Evolutionary conservation across 1,139 yeast genomes (phyloP).

Genomic region (Diutina pseudorugosa): DNA sequence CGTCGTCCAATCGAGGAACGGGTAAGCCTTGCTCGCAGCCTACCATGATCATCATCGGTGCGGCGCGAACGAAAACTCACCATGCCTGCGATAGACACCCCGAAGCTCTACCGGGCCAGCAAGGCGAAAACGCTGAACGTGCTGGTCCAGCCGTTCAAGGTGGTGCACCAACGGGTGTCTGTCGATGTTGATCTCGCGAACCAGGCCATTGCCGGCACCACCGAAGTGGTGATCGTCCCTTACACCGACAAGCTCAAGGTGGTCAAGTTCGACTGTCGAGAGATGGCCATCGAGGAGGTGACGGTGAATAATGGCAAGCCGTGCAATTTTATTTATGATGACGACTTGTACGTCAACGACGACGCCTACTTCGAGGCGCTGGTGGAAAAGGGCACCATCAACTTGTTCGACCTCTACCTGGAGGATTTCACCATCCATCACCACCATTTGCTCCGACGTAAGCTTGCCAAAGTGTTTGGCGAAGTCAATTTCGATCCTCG

Average conservation of each 20-base stretch:
- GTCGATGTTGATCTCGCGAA: constrained; percentile 54
- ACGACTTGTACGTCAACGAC: constrained; percentile 28
- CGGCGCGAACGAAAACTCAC: background rate
- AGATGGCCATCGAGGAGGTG: constrained; percentile 52
- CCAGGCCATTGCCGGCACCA: constrained; percentile 50
- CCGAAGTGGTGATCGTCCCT: constrained; percentile 76
- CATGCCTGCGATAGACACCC: constrained; percentile 8
- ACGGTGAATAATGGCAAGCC: constrained; percentile 37
- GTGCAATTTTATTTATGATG: constrained; percentile 26
- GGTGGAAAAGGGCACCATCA: constrained; percentile 14
- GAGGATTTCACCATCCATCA: constrained; percentile 37
- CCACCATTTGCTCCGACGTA: constrained; percentile 53
- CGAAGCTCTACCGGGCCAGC: constrained; percentile 5
- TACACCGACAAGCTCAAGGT: constrained; percentile 43
- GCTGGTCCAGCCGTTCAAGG: constrained; percentile 8
- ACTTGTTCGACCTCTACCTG: constrained; percentile 32
- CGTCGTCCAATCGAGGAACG: no score
- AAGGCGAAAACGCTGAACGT: constrained; percentile 7
- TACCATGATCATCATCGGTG: background rate
- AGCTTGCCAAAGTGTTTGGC: constrained; percentile 49
- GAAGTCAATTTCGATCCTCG: constrained; percentile 30
- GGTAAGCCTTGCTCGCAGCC: background rate
- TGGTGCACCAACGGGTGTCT: constrained; percentile 48
- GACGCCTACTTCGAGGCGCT: constrained; percentile 15
- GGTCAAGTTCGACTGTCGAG: constrained; percentile 72